Percentiles rank a stretch among this genome's conserved stretches.
These are phyloP conservation scores for Meyerozyma smithsonii DNA, from an alignment of 1,139 yeast species.

Conservation along the genomic window DNA sequence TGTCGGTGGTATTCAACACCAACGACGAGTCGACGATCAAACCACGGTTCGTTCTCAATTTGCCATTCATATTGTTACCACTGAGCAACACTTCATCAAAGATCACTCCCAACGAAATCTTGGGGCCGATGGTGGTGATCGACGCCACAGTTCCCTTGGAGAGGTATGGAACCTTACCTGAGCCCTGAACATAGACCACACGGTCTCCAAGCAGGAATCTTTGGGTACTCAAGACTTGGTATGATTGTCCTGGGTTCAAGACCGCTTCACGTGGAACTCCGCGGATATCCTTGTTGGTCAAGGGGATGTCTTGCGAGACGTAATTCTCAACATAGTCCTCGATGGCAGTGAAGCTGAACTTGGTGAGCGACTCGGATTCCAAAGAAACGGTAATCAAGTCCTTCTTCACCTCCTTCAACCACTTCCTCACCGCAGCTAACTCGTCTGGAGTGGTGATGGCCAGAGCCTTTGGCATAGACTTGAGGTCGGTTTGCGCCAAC, in stretches of 20 bases:
- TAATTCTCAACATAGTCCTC: conserved; percentile 59
- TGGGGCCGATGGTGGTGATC: conserved; percentile 59
- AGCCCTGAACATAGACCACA: conserved; percentile 76
- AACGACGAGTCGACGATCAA: conserved; percentile 76
- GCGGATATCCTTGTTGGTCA: conserved; percentile 54
- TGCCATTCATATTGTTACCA: conserved; percentile 78
- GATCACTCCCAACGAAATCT: conserved; percentile 60
- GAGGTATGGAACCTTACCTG: conserved; percentile 86
- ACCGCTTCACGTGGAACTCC: conserved; percentile 87
- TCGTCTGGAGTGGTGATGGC: conserved; percentile 27
- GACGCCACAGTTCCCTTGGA: conserved; percentile 91
- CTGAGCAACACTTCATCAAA: conserved; percentile 82
- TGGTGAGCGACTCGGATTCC: conserved; percentile 76
- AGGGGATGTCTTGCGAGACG: conserved; percentile 35
- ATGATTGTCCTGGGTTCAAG: conserved; percentile 70
- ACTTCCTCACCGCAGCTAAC: conserved; percentile 42
- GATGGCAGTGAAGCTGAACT: conserved; percentile 58
- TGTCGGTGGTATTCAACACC: conserved; percentile 69
- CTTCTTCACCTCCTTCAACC: conserved; percentile 55
- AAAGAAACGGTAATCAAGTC: conserved; percentile 63
- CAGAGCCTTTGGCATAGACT: conserved; percentile 25
- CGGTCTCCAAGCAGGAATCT: conserved; percentile 84
- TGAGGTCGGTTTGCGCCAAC: conserved; percentile 21
- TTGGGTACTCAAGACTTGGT: conserved; percentile 70
- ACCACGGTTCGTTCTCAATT: conserved; percentile 76